Percentiles rank a stretch among this genome's conserved stretches.
phyloP scores from a whole-genome alignment of 345 rosid genomes.

The Firmiana major region DNA sequence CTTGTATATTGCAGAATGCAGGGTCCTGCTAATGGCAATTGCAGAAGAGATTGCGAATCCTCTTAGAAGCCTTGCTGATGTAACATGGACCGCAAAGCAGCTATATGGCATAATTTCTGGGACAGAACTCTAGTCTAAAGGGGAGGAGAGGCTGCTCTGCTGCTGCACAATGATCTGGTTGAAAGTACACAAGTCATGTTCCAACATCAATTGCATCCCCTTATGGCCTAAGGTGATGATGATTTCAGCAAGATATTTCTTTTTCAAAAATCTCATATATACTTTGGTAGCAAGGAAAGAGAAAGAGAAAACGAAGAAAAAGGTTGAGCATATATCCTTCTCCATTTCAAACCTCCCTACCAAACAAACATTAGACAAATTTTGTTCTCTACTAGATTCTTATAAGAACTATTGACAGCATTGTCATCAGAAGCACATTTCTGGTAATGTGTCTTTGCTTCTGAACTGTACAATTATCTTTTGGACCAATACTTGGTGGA shows the following conservation, averaged over 20 bases:
- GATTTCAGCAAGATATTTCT: not conserved
- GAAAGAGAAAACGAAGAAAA: too few species aligned
- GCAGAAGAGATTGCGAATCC: constrained; percentile 43
- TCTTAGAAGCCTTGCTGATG: constrained; percentile 30
- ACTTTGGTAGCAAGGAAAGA: too few species aligned
- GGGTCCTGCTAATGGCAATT: constrained; percentile 37
- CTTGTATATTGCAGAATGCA: constrained; percentile 43
- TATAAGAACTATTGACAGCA: too few species aligned
- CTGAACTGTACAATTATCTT: too few species aligned
- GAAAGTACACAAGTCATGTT: not conserved
- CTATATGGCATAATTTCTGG: constrained; percentile 27
- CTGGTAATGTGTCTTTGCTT: too few species aligned
- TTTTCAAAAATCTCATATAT: too few species aligned
- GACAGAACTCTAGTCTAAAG: constrained; percentile 25
- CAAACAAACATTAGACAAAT: too few species aligned
- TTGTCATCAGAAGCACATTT: too few species aligned
- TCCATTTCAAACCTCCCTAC: too few species aligned
- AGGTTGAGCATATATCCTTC: too few species aligned
- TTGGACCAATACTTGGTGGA: too few species aligned
- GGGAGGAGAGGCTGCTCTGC: not conserved
- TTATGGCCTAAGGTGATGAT: not conserved
- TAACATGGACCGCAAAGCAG: constrained; percentile 49
- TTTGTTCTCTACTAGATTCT: too few species aligned
- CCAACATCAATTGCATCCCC: not conserved
- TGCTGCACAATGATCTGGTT: not conserved